Evolutionary conservation across 1,139 yeast genomes (phyloP), one percentile per base, ranked within the genome.

Genomic region (Yamadazyma songkhlaensis): DNA sequence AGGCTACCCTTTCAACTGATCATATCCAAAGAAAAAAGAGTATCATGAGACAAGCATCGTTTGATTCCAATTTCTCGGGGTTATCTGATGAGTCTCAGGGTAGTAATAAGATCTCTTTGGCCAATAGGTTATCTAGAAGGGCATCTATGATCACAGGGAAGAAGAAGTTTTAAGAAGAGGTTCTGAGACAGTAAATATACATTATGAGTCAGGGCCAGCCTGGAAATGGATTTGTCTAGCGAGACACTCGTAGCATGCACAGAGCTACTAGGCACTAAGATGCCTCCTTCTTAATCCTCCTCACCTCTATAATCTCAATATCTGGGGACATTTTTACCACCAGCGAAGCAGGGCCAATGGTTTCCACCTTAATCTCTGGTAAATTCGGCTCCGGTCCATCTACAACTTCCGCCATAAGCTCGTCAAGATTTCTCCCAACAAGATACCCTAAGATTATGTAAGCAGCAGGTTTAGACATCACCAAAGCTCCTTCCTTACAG

Each of bases 361-460:
- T 86, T 44, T 87, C 95, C 4, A 81, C 75, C n/a, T 54, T 54
- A 8, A 81, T 70, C 2, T 67, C 72, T 0, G 90, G 89, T 75
- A 90, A 72, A 49, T 88, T 87, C 1, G 74, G 77, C 52, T 90
- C 97, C 0, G 97, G 97, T 0, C 97, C 97, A 50, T 77, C 77
- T 0, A 79, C 76, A 2, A 88, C 73, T 3, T 60, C 50, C 1
- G 51, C 42, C 17, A 47, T 45, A n/a, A 70, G 37, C 17, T 45
- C 52, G 17, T 72, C 72, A 36, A 76, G 51, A 41, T 80, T 79
- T 26, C 60, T 38, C 0, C 67, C 68, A n/a, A 82, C 61, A 31
- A 81, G 60, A 40, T 72, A 55, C 10, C 77, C 81, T 10, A 90
- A 53, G 3, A 92, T 78, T 1, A 92, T 68, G n/a, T 77, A 62